phyloP scores from a whole-genome alignment of 1,139 yeast genomes.

The Tardiomyces depauwii region DNA sequence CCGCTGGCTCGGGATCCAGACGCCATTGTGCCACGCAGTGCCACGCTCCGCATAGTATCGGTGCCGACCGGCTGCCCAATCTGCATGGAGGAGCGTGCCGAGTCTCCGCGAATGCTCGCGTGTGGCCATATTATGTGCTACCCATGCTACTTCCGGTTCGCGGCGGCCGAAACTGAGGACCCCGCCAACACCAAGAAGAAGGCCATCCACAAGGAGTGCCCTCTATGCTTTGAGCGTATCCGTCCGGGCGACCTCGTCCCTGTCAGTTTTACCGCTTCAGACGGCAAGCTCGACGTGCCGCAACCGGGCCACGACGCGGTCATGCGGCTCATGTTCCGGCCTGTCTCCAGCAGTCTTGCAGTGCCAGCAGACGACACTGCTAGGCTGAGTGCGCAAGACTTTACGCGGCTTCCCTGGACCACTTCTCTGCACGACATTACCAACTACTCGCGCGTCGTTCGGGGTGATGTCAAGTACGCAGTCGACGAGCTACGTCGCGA shows the following conservation, averaged over 20 bases:
- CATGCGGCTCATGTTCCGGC: slow-evolving; percentile 63
- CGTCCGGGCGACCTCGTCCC: slow-evolving; percentile 53
- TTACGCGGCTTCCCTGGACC: background rate
- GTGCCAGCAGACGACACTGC: slow-evolving; percentile 5
- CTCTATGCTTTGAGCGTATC: slow-evolving; percentile 66
- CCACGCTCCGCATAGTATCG: slow-evolving; percentile 64
- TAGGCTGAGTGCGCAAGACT: background rate
- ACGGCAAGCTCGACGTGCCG: slow-evolving; percentile 52
- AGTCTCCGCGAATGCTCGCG: slow-evolving; percentile 89
- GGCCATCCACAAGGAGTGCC: slow-evolving; percentile 63
- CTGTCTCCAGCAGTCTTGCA: slow-evolving; percentile 33
- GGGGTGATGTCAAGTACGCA: slow-evolving; percentile 29
- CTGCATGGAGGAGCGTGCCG: slow-evolving; percentile 70
- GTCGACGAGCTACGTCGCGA: slow-evolving; percentile 47
- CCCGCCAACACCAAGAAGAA: slow-evolving; percentile 13
- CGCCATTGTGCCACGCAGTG: slow-evolving; percentile 48
- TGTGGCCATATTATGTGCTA: slow-evolving; percentile 92
- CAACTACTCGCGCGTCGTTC: slow-evolving; percentile 46
- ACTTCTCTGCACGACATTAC: slow-evolving; percentile 17
- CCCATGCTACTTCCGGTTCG: slow-evolving; percentile 64
- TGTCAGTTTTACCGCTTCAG: slow-evolving; percentile 45
- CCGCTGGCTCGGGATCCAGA: slow-evolving; percentile 65
- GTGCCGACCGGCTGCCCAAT: slow-evolving; percentile 79
- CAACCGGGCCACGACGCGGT: slow-evolving; percentile 47
- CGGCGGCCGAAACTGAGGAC: slow-evolving; percentile 42